A percentile compares a stretch with the other conserved stretches of the same genome.
Conservation (phyloP, 129 eudicot genomes). For the Tagetes patula region DNA sequence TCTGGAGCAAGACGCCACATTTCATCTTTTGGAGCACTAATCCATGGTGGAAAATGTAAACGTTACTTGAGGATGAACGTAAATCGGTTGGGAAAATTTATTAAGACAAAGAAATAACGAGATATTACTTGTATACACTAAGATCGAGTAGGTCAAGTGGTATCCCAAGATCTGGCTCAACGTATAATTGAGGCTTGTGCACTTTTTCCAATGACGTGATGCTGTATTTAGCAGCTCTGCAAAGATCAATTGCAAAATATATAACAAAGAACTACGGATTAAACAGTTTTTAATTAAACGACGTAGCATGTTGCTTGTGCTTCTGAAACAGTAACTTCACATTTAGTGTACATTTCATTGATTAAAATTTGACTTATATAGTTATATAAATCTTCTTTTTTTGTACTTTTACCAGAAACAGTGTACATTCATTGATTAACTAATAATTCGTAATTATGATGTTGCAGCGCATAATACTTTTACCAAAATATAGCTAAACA, state of each 20-base stretch:
- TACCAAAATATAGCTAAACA: neutral
- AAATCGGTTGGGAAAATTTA: neutral
- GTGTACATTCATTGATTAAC: neutral
- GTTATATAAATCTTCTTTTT: neutral
- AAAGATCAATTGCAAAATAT: conserved; percentile 25
- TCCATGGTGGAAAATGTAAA: conserved; percentile 6
- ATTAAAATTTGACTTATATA: neutral
- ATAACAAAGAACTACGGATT: neutral
- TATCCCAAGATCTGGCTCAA: conserved; percentile 87
- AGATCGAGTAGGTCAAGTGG: conserved; percentile 92
- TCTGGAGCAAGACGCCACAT: conserved; percentile 56
- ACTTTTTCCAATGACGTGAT: conserved; percentile 75
- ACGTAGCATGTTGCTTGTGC: neutral
- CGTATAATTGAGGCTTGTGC: conserved; percentile 81
- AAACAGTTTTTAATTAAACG: neutral
- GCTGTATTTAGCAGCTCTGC: conserved; percentile 66
- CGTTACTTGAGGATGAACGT: neutral
- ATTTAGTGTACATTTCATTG: neutral
- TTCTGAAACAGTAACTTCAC: neutral
- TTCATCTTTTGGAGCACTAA: conserved; percentile 65
- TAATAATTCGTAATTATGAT: neutral
- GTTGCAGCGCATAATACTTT: neutral
- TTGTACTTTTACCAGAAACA: neutral
- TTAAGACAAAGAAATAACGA: conserved; percentile 3
- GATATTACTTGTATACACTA: conserved; percentile 78